Conservation (phyloP, 306 rosid species). For the Canavalia gladiata region DNA sequence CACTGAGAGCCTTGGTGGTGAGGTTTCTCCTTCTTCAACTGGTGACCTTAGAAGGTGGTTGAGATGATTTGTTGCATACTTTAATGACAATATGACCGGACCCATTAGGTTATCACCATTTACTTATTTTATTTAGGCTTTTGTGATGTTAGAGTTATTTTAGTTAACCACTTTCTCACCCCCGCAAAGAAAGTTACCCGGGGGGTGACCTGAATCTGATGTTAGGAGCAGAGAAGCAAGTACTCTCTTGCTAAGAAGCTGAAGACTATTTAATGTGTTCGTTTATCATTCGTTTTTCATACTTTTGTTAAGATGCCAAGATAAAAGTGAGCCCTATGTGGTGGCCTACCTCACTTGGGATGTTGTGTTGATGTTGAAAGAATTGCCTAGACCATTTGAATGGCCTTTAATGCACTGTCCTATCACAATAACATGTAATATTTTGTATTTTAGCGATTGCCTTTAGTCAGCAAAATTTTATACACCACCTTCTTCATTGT, state of each 20-base stretch:
- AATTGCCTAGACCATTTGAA: slow-evolving; percentile 45
- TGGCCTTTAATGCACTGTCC: slow-evolving; percentile 50
- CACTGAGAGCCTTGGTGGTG: slow-evolving; percentile 88
- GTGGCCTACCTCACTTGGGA: slow-evolving; percentile 62
- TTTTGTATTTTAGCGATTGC: slow-evolving; percentile 41
- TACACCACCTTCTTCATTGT: neutral
- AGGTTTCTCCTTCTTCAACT: slow-evolving; percentile 92
- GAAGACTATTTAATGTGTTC: slow-evolving; percentile 39
- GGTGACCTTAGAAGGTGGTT: slow-evolving; percentile 88
- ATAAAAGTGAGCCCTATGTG: slow-evolving; percentile 43
- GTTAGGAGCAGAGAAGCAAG: slow-evolving; percentile 51
- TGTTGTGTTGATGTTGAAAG: slow-evolving; percentile 51
- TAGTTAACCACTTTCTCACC: slow-evolving; percentile 50
- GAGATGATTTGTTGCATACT: slow-evolving; percentile 64
- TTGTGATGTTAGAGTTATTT: slow-evolving; percentile 50
- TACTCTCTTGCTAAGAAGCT: slow-evolving; percentile 47
- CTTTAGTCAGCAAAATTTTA: slow-evolving; percentile 10
- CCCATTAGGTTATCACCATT: slow-evolving; percentile 25
- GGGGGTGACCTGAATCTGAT: slow-evolving; percentile 51
- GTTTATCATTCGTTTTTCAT: slow-evolving; percentile 39
- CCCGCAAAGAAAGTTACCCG: slow-evolving; percentile 37
- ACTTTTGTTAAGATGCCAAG: slow-evolving; percentile 47
- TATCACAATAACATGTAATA: slow-evolving; percentile 47
- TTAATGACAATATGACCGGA: slow-evolving; percentile 21
- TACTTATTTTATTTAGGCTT: slow-evolving; percentile 47